Evolutionary conservation across 2,329 filamentous ascomycete species (phyloP).

Genomic region (Furcasterigmium furcatum): DNA sequence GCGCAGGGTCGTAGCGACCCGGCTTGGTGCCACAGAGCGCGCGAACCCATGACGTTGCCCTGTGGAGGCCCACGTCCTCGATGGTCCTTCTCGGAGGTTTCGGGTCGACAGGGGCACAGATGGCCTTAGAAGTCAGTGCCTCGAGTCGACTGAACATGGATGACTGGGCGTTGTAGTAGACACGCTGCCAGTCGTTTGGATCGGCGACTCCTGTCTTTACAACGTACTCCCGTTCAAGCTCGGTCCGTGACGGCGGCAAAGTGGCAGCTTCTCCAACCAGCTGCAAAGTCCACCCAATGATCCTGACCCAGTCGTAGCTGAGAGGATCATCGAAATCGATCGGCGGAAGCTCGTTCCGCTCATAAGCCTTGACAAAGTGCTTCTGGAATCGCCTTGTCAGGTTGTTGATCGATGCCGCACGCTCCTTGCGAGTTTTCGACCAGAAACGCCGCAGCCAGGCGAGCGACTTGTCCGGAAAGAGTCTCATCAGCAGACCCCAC

Average conservation of each 20-base stretch:
- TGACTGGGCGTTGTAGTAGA: constrained; percentile 50
- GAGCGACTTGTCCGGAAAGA: constrained; percentile 52
- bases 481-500: constrained; percentile 54
- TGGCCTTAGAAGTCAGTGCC: constrained; percentile 45
- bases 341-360: constrained; percentile 54
- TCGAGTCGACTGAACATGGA: constrained; percentile 57
- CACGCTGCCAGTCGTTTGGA: constrained; percentile 48
- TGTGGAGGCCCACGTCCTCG: constrained; percentile 24
- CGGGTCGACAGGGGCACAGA: constrained; percentile 28
- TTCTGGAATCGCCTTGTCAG: constrained; percentile 63
- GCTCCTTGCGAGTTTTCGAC: constrained; percentile 46
- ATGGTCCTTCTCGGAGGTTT: background rate
- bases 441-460: constrained; percentile 53
- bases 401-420: constrained; percentile 49
- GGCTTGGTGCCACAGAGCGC: constrained; percentile 53
- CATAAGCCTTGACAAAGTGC: constrained; percentile 64
- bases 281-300: constrained; percentile 61
- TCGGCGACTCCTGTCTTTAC: constrained; percentile 30
- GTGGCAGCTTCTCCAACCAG: constrained; percentile 31
- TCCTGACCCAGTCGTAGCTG: constrained; percentile 63
- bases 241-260: constrained; percentile 43
- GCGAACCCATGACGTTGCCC: constrained; percentile 58
- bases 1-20: constrained; percentile 42
- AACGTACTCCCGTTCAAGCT: constrained; percentile 39
- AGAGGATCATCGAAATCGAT: constrained; percentile 62